Evolutionary conservation across 2,329 filamentous ascomycete species (phyloP), one percentile per base, ranked within the genome.

Genomic region (Hyphodiscus sp.): DNA sequence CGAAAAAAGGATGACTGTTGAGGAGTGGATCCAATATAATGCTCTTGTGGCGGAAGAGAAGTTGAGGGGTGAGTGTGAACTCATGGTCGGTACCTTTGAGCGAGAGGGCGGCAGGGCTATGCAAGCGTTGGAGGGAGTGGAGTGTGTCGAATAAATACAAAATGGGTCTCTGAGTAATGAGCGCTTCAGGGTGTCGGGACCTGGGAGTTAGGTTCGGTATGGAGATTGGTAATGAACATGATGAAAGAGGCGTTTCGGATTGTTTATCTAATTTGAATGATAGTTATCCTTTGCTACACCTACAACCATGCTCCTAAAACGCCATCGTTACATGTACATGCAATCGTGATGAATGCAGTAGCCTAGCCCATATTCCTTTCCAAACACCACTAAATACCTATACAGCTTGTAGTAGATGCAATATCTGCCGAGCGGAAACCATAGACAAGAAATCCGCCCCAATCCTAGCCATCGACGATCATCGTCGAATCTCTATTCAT

Each of bases 1-100:
- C 0, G 94, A 97, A 73, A 91, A 87, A 74, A 76, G 79, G 41
- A 96, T 99, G 91, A 92, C 85, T 5, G 89, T 97, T 0, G 90
- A 96, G 69, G 85, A 96, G 69, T 99, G 92, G 90, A 87, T 99
- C 41, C 76, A 84, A 54, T 81, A 85, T 70, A 91, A 94, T 61
- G 94, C 94, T 0, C 79, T 80, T 56, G 77, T 85, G 66, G 90
- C 89, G 0, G 91, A 97, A 73, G 82, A 85, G 70, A 85, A 83
- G 68, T 74, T 99, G 52, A 86, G 85, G 65, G 73, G 78, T 38
- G 87, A 95, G 67, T 96, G 91, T 65, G 92, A 97, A 73, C 74
- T 82, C 23, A 81, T 95, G 69, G 89, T 99, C 5, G 80, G 78
- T 55, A 76, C 81, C 9, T 97, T 97, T 69, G 92, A 97, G 72